phyloP scores from a whole-genome alignment of 257 asterid species.

The Apocynum venetum region DNA sequence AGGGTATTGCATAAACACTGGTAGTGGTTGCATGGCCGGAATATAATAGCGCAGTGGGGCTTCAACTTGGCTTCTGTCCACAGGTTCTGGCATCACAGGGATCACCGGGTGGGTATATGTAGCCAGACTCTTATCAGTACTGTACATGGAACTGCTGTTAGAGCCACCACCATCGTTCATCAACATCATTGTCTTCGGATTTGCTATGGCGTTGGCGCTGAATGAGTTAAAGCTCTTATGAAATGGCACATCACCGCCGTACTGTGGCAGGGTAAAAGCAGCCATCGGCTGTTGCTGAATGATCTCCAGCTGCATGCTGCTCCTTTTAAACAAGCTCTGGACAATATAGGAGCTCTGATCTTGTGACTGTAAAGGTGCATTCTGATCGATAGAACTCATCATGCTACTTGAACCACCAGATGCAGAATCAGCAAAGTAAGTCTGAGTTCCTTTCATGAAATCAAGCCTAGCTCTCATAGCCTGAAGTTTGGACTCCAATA shows the following conservation, averaged over 20 bases:
- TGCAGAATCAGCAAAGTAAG: neutral
- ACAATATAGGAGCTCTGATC: neutral
- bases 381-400: neutral
- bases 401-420: neutral
- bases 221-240: neutral
- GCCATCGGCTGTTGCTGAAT: neutral
- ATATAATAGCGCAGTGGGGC: neutral
- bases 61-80: neutral
- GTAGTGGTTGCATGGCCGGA: constrained; percentile 8
- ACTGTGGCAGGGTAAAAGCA: neutral
- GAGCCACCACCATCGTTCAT: neutral
- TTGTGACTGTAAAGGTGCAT: neutral
- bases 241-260: neutral
- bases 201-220: neutral
- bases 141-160: neutral
- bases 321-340: neutral
- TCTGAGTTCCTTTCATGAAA: neutral
- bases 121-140: neutral
- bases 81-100: neutral
- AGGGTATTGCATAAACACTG: constrained; percentile 3
- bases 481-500: neutral
- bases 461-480: constrained; percentile 6
- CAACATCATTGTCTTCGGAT: neutral
- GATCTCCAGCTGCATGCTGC: neutral
- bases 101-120: neutral